phyloP scores from a whole-genome alignment of 352 stramenopile genomes.

The Globisporangium cylindrosporum region DNA sequence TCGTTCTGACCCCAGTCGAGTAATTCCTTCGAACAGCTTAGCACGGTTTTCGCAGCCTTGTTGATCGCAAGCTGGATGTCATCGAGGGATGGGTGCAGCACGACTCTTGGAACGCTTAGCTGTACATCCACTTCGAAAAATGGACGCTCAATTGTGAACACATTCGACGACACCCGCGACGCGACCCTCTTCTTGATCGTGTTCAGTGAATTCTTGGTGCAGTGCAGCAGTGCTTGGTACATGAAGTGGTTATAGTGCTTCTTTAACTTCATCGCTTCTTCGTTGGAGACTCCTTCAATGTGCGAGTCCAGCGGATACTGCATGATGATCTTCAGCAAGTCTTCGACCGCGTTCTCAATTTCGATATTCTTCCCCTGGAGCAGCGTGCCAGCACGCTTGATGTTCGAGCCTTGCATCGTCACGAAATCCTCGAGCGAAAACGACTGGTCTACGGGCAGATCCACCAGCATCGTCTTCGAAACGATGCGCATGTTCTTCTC shows the following conservation, averaged over 20 bases:
- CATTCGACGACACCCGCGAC: constrained; percentile 82
- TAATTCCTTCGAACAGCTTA: constrained; percentile 96
- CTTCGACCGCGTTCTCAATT: constrained; percentile 97
- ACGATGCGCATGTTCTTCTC: constrained; percentile 99
- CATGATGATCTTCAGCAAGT: constrained; percentile 96
- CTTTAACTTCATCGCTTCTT: constrained; percentile 95
- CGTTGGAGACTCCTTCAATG: constrained; percentile 90
- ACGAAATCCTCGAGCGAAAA: constrained; percentile 99
- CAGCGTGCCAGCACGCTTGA: constrained; percentile 86
- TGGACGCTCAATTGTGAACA: constrained; percentile 91
- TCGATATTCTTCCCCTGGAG: constrained; percentile 98
- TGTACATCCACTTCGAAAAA: constrained; percentile 99
- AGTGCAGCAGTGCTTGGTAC: constrained; percentile 97
- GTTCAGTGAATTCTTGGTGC: constrained; percentile 98
- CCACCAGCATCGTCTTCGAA: constrained; percentile 96
- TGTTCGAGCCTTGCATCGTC: constrained; percentile 95
- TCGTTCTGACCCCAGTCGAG: constrained; percentile 92
- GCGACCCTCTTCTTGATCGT: constrained; percentile 98
- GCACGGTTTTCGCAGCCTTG: constrained; percentile 94
- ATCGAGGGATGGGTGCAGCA: constrained; percentile 94
- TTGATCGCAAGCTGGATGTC: constrained; percentile 99
- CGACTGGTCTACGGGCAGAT: constrained; percentile 94
- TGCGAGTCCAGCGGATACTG: constrained; percentile 95
- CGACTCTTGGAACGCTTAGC: constrained; percentile 91
- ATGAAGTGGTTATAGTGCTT: constrained; percentile 99